Percentiles rank a stretch among this genome's conserved stretches.
Evolutionary conservation across 306 rosid genomes (phyloP).

Genomic region (Vachellia collinsii): DNA sequence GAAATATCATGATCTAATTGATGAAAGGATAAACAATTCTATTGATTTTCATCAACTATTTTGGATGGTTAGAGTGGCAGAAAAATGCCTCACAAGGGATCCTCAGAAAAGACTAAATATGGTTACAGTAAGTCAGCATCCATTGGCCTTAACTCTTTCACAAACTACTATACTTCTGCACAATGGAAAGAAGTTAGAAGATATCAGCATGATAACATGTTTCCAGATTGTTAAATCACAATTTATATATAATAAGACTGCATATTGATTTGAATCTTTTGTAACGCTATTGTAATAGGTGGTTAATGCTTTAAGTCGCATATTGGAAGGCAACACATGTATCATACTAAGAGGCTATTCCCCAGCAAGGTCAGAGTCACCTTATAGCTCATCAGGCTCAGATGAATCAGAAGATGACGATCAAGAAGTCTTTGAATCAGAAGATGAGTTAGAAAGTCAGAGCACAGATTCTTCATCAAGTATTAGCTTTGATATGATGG

Average conservation of each 20-base stretch:
- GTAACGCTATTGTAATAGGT: slow-evolving; percentile 42
- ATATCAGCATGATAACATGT: too few relatives aligned
- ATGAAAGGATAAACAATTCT: neutral
- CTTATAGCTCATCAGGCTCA: slow-evolving; percentile 34
- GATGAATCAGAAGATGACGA: slow-evolving; percentile 22
- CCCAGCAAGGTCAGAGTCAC: slow-evolving; percentile 56
- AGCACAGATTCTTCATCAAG: slow-evolving; percentile 18
- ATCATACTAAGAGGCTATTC: slow-evolving; percentile 42
- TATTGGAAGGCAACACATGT: slow-evolving; percentile 51
- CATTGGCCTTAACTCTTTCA: neutral
- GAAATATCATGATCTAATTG: slow-evolving; percentile 4
- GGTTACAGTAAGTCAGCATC: neutral
- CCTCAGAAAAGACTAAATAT: slow-evolving; percentile 1
- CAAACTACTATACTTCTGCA: neutral
- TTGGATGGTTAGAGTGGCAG: slow-evolving; percentile 3
- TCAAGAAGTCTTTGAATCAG: slow-evolving; percentile 32
- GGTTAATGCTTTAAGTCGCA: slow-evolving; percentile 52
- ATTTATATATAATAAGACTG: too few relatives aligned
- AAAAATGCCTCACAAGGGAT: neutral
- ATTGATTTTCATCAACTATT: neutral
- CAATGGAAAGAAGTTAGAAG: neutral
- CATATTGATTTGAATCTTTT: too few relatives aligned
- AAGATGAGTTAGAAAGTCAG: slow-evolving; percentile 21
- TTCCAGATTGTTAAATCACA: too few relatives aligned
- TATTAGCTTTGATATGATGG: slow-evolving; percentile 14